Evolutionary conservation across 768 basidiomycete genomes (phyloP).

Genomic region (Clavulina sp.): DNA sequence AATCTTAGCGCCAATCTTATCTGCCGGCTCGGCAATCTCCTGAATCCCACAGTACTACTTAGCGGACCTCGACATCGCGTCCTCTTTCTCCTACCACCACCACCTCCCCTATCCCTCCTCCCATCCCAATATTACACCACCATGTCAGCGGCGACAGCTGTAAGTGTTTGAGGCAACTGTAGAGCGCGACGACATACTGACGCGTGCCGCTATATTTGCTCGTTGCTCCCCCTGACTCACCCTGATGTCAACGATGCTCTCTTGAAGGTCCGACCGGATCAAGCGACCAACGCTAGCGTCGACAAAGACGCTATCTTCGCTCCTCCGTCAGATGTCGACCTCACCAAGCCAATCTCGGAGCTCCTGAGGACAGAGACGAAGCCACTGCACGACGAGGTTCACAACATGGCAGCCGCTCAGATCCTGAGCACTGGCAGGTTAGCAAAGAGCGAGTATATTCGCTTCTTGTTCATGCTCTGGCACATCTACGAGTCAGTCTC

Average conservation of each 20-base stretch:
- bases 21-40: neutral
- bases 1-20: neutral
- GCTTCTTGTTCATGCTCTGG: conserved; percentile 62
- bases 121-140: too few species aligned
- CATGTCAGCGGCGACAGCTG: too few species aligned
- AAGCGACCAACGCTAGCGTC: too few species aligned
- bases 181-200: too few species aligned
- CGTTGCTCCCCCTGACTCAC: too few species aligned
- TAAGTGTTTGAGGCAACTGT: too few species aligned
- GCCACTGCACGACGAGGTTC: conserved; percentile 37
- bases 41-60: neutral
- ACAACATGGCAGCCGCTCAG: conserved; percentile 37
- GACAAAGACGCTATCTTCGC: too few species aligned
- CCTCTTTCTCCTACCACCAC: neutral
- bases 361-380: conserved; percentile 27
- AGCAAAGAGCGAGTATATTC: conserved; percentile 44
- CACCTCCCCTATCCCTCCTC: too few species aligned
- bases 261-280: too few species aligned
- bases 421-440: conserved; percentile 42
- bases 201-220: too few species aligned
- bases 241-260: too few species aligned
- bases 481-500: conserved; percentile 52
- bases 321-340: too few species aligned
- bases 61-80: neutral
- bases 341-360: conserved; percentile 19